These are phyloP conservation scores for Plasmodium relictum DNA, from an alignment of 169 alveolate species.

Conservation along the genomic window DNA sequence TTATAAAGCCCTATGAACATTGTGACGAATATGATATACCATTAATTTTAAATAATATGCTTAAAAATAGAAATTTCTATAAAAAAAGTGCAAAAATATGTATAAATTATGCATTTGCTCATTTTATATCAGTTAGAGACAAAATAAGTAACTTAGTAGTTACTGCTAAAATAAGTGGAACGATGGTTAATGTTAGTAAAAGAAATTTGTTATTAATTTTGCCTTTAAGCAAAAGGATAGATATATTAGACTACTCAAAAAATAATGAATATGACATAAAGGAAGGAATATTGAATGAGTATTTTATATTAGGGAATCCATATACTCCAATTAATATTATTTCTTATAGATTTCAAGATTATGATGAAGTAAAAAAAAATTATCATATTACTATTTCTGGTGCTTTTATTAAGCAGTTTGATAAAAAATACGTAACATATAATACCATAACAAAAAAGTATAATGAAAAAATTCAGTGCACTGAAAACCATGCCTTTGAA, in stretches of 20 bases:
- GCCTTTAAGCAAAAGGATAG: conserved; percentile 63
- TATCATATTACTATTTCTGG: conserved; percentile 51
- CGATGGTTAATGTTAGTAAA: conserved; percentile 50
- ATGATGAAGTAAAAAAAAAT: conserved; percentile 54
- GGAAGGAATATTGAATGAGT: conserved; percentile 75
- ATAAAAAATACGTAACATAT: conserved; percentile 19
- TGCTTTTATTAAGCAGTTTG: conserved; percentile 46
- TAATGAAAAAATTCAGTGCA: conserved; percentile 10
- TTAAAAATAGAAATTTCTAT: conserved; percentile 66
- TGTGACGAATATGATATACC: conserved; percentile 73
- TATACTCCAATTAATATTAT: conserved; percentile 62
- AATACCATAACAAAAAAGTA: conserved; percentile 8
- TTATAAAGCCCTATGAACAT: conserved; percentile 68
- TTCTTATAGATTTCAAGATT: conserved; percentile 38
- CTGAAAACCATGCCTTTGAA: conserved; percentile 35
- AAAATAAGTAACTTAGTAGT: conserved; percentile 30
- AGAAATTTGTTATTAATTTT: conserved; percentile 36
- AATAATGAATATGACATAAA: conserved; percentile 73
- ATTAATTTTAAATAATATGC: conserved; percentile 61
- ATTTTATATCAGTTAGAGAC: conserved; percentile 53
- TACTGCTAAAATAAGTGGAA: conserved; percentile 74
- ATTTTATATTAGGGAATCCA: conserved; percentile 72
- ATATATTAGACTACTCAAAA: conserved; percentile 43
- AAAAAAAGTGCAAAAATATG: conserved; percentile 68
- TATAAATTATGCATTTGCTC: conserved; percentile 78